Evolutionary conservation across 2,329 filamentous ascomycete genomes (phyloP).

Genomic region (Fusarium incarnatum): DNA sequence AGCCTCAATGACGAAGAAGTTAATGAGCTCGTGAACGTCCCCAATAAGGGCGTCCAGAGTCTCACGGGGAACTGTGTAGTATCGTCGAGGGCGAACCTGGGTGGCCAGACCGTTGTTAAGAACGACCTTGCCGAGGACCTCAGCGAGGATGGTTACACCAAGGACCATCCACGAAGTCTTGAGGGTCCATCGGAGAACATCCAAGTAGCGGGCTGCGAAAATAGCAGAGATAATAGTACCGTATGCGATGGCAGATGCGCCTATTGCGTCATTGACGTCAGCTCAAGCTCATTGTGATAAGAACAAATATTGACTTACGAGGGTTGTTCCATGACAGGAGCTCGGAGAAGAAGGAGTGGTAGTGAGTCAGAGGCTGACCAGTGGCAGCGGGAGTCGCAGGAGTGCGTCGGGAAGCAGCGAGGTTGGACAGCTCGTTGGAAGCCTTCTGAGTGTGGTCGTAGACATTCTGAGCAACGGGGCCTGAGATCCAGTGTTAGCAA

Average conservation of each 20-base stretch:
- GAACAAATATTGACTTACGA: slow-evolving; percentile 58
- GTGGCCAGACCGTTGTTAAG: slow-evolving; percentile 72
- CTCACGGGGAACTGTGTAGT: slow-evolving; percentile 74
- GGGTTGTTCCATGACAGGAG: slow-evolving; percentile 77
- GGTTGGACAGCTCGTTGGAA: slow-evolving; percentile 66
- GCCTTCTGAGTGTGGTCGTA: slow-evolving; percentile 68
- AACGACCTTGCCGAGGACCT: slow-evolving; percentile 70
- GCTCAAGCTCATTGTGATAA: slow-evolving; percentile 19
- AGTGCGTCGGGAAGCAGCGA: slow-evolving; percentile 67
- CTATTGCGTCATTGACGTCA: slow-evolving; percentile 51
- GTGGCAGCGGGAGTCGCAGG: slow-evolving; percentile 66
- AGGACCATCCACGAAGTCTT: slow-evolving; percentile 74
- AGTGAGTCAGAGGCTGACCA: slow-evolving; percentile 73
- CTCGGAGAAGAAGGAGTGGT: slow-evolving; percentile 77
- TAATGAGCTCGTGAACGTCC: slow-evolving; percentile 75
- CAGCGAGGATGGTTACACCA: slow-evolving; percentile 69
- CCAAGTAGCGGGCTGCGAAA: slow-evolving; percentile 73
- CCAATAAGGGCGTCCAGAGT: slow-evolving; percentile 70
- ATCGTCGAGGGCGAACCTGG: slow-evolving; percentile 74
- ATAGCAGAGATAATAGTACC: slow-evolving; percentile 68
- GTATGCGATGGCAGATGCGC: slow-evolving; percentile 74
- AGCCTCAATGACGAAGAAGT: slow-evolving; percentile 78
- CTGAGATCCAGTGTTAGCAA: slow-evolving; percentile 51
- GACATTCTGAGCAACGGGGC: slow-evolving; percentile 69
- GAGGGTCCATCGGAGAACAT: slow-evolving; percentile 72